Evolutionary conservation across 495 filamentous ascomycete genomes (phyloP).

Genomic region (Pyrenula massariospora): DNA sequence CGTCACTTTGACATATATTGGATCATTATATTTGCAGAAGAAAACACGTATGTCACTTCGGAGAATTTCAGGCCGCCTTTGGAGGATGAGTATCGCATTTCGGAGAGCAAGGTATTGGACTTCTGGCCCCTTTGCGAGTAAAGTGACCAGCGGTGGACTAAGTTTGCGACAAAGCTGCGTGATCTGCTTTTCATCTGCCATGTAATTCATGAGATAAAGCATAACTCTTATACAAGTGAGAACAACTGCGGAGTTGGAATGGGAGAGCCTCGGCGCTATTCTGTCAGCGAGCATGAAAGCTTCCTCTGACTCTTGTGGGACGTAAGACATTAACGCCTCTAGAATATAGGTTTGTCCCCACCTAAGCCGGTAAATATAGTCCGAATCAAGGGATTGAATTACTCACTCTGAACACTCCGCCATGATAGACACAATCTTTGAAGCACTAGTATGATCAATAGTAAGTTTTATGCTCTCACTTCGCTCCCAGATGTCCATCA

Average conservation of each 20-base stretch:
- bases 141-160: constrained; percentile 87
- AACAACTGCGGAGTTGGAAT: constrained; percentile 93
- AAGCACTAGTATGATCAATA: constrained; percentile 93
- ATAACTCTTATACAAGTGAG: constrained; percentile 93
- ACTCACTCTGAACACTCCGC: constrained; percentile 94
- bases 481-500: constrained; percentile 98
- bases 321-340: constrained; percentile 95
- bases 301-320: constrained; percentile 82
- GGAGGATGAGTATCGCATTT: constrained; percentile 89
- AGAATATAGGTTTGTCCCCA: constrained; percentile 99
- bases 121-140: constrained; percentile 92
- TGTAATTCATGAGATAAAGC: constrained; percentile 98
- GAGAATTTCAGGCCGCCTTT: constrained; percentile 85
- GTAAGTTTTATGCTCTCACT: constrained; percentile 96
- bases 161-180: constrained; percentile 82
- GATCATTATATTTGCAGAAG: constrained; percentile 99
- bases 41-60: constrained; percentile 97
- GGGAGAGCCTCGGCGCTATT: constrained; percentile 84
- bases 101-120: constrained; percentile 93
- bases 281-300: constrained; percentile 84
- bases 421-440: constrained; percentile 92
- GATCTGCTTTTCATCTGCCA: constrained; percentile 84
- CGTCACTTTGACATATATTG: constrained; percentile 98
- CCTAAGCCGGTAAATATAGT: constrained; percentile 37
- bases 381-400: not conserved